A percentile compares a stretch with the other conserved stretches of the same genome.
These are phyloP conservation scores for Lachancea quebecensis DNA, from an alignment of 805 yeast species.

Conservation along the genomic window DNA sequence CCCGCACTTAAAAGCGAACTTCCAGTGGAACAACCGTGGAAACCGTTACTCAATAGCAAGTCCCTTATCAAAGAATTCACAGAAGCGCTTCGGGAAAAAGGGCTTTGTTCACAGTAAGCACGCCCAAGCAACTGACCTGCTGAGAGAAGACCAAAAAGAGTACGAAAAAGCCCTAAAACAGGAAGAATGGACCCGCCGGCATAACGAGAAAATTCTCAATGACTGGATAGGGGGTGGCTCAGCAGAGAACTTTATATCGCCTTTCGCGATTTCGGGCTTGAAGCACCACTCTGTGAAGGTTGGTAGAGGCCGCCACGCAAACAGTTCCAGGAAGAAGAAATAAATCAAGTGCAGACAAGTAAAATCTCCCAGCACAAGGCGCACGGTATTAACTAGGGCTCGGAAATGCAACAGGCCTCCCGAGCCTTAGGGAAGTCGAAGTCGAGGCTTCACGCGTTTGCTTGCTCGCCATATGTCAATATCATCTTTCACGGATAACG, in stretches of 20 bases:
- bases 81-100: conserved; percentile 66
- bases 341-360: neutral
- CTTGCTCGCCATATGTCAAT: too few species aligned
- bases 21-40: conserved; percentile 92
- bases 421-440: too few species aligned
- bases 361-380: too few species aligned
- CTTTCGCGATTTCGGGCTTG: conserved; percentile 66
- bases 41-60: conserved; percentile 73
- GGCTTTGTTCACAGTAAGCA: conserved; percentile 71
- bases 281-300: conserved; percentile 62
- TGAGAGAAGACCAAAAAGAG: conserved; percentile 93
- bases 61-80: conserved; percentile 77
- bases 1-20: conserved; percentile 84
- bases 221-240: conserved; percentile 86
- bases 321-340: conserved; percentile 45
- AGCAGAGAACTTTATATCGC: conserved; percentile 79
- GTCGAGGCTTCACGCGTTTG: too few species aligned
- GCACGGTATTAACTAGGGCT: too few species aligned
- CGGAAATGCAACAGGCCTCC: too few species aligned
- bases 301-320: conserved; percentile 80
- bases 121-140: conserved; percentile 43
- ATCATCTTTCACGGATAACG: neutral
- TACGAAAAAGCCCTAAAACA: conserved; percentile 81
- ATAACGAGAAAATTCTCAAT: conserved; percentile 76
- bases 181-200: conserved; percentile 79